Percentiles rank a stretch among this genome's conserved stretches.
phyloP scores from a whole-genome alignment of 257 asterid genomes.

The Paulownia fortunei region DNA sequence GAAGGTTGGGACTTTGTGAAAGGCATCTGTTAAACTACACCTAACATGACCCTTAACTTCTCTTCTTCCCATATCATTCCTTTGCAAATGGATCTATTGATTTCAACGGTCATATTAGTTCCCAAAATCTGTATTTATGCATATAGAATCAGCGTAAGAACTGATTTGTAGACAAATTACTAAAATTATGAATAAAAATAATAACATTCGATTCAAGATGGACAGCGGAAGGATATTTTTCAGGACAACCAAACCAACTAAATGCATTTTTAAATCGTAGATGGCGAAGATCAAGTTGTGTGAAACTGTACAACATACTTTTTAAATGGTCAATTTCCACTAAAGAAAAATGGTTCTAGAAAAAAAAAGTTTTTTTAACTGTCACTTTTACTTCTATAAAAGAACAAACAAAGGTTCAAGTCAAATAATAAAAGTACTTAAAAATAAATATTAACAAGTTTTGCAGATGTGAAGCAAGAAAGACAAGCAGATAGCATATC shows the following conservation, averaged over 20 bases:
- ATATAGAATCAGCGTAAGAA: constrained; percentile 35
- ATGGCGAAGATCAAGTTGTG: constrained; percentile 98
- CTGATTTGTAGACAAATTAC: neutral
- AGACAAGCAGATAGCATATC: constrained; percentile 12
- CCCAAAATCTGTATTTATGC: constrained; percentile 73
- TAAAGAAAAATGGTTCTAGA: neutral
- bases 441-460: constrained; percentile 1
- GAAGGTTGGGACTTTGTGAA: constrained; percentile 93
- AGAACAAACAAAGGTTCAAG: constrained; percentile 12
- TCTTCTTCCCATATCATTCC: constrained; percentile 92
- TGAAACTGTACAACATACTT: constrained; percentile 66
- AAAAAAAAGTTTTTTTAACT: neutral
- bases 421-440: neutral
- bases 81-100: constrained; percentile 75
- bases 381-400: constrained; percentile 7
- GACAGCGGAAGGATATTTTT: constrained; percentile 89
- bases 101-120: constrained; percentile 91
- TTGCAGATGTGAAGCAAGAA: constrained; percentile 25
- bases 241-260: constrained; percentile 90
- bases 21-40: constrained; percentile 95
- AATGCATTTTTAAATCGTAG: constrained; percentile 76
- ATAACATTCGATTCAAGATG: constrained; percentile 96
- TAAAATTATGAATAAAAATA: constrained; percentile 21
- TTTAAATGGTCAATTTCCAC: no score
- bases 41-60: constrained; percentile 82